Percentiles rank a stretch among this genome's conserved stretches.
These are phyloP conservation scores for Hygrophoropsis aurantiaca DNA, from an alignment of 768 basidiomycete genomes.

Conservation along the genomic window DNA sequence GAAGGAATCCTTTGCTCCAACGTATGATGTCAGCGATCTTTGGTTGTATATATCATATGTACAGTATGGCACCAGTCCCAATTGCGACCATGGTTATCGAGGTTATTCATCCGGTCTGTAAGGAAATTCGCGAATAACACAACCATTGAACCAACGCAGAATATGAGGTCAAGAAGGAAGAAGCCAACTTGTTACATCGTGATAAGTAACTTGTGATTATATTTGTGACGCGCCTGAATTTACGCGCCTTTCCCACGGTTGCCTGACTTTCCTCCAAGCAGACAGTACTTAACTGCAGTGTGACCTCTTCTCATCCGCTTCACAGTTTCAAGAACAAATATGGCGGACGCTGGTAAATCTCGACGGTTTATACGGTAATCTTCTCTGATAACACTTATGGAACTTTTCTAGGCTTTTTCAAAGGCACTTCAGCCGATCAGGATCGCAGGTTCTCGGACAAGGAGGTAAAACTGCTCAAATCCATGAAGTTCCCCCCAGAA, in stretches of 20 bases:
- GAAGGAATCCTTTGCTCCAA: too few species aligned
- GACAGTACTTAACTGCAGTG: background rate
- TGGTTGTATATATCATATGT: too few species aligned
- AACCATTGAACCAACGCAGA: too few species aligned
- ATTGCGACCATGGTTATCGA: too few species aligned
- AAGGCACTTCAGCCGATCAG: slow-evolving; percentile 87
- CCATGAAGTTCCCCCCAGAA: slow-evolving; percentile 86
- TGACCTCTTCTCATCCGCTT: background rate
- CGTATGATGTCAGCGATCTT: too few species aligned
- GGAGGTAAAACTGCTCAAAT: slow-evolving; percentile 83
- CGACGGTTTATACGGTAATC: slow-evolving; percentile 13
- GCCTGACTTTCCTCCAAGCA: background rate
- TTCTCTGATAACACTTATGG: slow-evolving; percentile 2
- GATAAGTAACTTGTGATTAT: background rate
- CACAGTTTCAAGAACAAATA: slow-evolving; percentile 17
- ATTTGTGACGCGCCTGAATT: too few species aligned
- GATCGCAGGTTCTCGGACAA: slow-evolving; percentile 95
- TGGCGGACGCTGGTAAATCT: slow-evolving; percentile 62
- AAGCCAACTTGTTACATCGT: too few species aligned
- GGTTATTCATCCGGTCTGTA: too few species aligned
- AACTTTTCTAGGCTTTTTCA: slow-evolving; percentile 69
- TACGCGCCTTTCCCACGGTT: background rate
- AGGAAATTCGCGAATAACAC: too few species aligned
- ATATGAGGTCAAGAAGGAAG: too few species aligned
- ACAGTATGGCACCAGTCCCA: too few species aligned